phyloP scores from a whole-genome alignment of 306 rosid species.

The Vigna radiata region DNA sequence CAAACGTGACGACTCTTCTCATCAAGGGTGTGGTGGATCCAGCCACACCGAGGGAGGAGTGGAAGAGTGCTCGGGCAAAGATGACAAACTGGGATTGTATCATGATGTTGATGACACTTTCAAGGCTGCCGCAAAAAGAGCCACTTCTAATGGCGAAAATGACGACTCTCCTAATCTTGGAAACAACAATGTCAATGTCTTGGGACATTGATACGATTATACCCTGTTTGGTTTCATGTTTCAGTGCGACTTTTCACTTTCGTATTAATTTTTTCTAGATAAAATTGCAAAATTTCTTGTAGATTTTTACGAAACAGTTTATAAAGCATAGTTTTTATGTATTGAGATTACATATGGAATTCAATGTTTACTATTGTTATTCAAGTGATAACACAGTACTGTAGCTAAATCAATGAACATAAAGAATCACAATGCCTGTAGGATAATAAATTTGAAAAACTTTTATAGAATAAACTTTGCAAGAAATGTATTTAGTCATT shows the following conservation, averaged over 20 bases:
- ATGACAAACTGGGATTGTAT: constrained; percentile 44
- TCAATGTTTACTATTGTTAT: too few species aligned
- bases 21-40: constrained; percentile 19
- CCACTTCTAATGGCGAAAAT: neutral
- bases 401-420: too few species aligned
- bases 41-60: neutral
- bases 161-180: constrained; percentile 35
- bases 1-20: neutral
- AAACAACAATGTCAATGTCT: constrained; percentile 36
- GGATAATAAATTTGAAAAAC: too few species aligned
- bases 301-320: too few species aligned
- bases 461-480: too few species aligned
- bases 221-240: neutral
- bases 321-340: too few species aligned
- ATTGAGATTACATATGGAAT: too few species aligned
- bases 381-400: too few species aligned
- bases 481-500: too few species aligned
- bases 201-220: constrained; percentile 44
- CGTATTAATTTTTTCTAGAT: too few species aligned
- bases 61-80: constrained; percentile 46
- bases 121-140: neutral
- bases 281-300: too few species aligned
- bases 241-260: neutral
- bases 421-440: too few species aligned
- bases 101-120: constrained; percentile 52